phyloP scores from a whole-genome alignment of 371 early-diverging fungal genomes.

The Mortierella sp. region DNA sequence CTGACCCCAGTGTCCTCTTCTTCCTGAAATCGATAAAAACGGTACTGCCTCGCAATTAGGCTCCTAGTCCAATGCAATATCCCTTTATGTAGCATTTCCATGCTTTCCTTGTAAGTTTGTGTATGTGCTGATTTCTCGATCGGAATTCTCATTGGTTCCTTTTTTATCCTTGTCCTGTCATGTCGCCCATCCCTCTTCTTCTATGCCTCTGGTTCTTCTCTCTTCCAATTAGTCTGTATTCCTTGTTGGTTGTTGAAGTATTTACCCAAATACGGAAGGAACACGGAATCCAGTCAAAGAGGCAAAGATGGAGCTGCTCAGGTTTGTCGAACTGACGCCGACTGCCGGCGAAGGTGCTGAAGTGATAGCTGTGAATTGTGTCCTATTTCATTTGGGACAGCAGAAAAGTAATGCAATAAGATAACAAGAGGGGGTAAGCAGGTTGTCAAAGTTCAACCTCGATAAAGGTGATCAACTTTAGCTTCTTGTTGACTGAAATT shows the following conservation, averaged over 20 bases:
- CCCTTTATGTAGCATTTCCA: too few relatives aligned
- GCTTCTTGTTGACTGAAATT: too few relatives aligned
- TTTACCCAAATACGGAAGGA: constrained; percentile 52
- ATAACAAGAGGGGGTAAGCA: background rate
- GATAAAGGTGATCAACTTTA: background rate
- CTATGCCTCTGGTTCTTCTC: background rate
- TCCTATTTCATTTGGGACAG: constrained; percentile 23
- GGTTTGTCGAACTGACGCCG: constrained; percentile 4
- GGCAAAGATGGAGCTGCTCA: constrained; percentile 33
- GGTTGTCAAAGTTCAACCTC: background rate
- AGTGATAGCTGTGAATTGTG: constrained; percentile 47
- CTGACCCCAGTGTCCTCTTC: too few relatives aligned
- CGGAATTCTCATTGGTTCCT: too few relatives aligned
- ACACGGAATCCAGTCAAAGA: constrained; percentile 53
- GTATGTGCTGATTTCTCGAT: too few relatives aligned
- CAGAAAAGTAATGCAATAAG: background rate
- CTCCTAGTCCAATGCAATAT: too few relatives aligned
- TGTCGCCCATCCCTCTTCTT: background rate
- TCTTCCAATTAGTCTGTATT: too few relatives aligned
- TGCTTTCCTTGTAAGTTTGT: too few relatives aligned
- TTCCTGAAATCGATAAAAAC: too few relatives aligned
- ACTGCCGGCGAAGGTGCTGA: constrained; percentile 38
- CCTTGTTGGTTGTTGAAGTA: background rate
- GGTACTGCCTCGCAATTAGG: too few relatives aligned
- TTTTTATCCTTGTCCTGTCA: too few relatives aligned